Evolutionary conservation across 352 stramenopile genomes (phyloP).

Genomic region (Globisporangium orthogonon): DNA sequence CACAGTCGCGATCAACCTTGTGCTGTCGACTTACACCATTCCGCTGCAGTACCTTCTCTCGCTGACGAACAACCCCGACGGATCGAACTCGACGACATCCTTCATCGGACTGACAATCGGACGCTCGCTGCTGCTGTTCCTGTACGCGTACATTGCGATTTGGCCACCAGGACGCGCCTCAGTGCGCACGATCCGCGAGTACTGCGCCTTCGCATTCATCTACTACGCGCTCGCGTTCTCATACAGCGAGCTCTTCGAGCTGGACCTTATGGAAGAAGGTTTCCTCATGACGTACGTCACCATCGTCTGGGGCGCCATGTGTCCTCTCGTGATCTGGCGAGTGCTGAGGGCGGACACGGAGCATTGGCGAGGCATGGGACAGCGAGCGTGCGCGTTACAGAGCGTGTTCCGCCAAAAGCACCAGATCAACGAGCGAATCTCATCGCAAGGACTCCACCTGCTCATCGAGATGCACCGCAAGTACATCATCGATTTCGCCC

Average conservation of each 20-base stretch:
- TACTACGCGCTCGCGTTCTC: conserved; percentile 34
- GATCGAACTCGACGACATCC: not conserved
- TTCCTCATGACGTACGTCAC: conserved; percentile 30
- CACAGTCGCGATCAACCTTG: not conserved
- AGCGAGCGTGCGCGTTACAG: conserved; percentile 9
- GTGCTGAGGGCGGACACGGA: conserved; percentile 42
- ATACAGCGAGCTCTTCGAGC: conserved; percentile 34
- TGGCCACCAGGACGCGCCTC: conserved; percentile 35
- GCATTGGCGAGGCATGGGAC: conserved; percentile 40
- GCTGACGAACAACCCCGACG: not conserved
- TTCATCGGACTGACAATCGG: conserved; percentile 36
- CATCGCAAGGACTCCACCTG: conserved; percentile 34
- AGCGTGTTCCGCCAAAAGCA: not conserved
- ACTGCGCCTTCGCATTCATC: conserved; percentile 38
- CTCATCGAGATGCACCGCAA: not conserved
- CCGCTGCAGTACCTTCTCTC: conserved; percentile 19
- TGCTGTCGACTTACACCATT: conserved; percentile 52
- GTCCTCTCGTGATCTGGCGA: conserved; percentile 39
- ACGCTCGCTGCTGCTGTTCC: conserved; percentile 35
- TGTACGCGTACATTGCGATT: conserved; percentile 29
- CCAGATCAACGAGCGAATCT: conserved; percentile 28
- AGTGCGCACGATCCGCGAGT: conserved; percentile 44
- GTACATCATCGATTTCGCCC: not conserved
- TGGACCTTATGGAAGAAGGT: conserved; percentile 15
- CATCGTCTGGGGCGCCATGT: conserved; percentile 43